phyloP scores from a whole-genome alignment of 208 protist species.

The Crithidia mellificae region DNA sequence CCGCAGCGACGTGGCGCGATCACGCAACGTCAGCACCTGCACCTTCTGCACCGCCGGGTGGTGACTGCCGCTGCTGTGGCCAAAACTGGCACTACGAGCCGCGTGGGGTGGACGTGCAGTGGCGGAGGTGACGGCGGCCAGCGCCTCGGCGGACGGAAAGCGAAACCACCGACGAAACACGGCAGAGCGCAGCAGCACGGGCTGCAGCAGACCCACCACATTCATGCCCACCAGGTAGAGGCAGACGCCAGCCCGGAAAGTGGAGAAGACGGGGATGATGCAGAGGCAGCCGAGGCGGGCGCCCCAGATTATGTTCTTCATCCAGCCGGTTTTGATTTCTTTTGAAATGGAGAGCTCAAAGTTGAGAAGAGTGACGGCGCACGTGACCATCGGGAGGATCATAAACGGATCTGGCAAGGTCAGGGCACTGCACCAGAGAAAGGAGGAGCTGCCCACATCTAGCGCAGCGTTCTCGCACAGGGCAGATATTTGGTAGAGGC shows the following conservation, averaged over 20 bases:
- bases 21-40: neutral
- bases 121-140: slow-evolving; percentile 9
- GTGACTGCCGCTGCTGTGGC: neutral
- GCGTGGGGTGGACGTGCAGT: neutral
- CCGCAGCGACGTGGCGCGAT: slow-evolving; percentile 7
- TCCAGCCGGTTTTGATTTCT: slow-evolving; percentile 75
- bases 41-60: neutral
- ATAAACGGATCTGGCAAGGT: slow-evolving; percentile 74
- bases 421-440: slow-evolving; percentile 78
- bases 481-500: slow-evolving; percentile 58
- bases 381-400: slow-evolving; percentile 65
- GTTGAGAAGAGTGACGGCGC: slow-evolving; percentile 74
- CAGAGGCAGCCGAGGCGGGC: slow-evolving; percentile 74
- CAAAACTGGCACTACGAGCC: neutral
- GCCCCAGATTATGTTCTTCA: slow-evolving; percentile 82
- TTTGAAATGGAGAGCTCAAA: slow-evolving; percentile 83
- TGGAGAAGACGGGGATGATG: slow-evolving; percentile 54
- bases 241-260: slow-evolving; percentile 75
- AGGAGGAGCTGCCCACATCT: slow-evolving; percentile 64
- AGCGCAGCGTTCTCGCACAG: slow-evolving; percentile 65
- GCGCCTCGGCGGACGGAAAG: slow-evolving; percentile 45
- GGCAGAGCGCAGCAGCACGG: slow-evolving; percentile 58
- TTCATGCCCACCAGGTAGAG: slow-evolving; percentile 91
- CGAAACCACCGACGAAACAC: slow-evolving; percentile 53
- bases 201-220: slow-evolving; percentile 76